These are phyloP conservation scores for Thelonectria discophora DNA, from an alignment of 2,329 filamentous ascomycete species.

Conservation along the genomic window DNA sequence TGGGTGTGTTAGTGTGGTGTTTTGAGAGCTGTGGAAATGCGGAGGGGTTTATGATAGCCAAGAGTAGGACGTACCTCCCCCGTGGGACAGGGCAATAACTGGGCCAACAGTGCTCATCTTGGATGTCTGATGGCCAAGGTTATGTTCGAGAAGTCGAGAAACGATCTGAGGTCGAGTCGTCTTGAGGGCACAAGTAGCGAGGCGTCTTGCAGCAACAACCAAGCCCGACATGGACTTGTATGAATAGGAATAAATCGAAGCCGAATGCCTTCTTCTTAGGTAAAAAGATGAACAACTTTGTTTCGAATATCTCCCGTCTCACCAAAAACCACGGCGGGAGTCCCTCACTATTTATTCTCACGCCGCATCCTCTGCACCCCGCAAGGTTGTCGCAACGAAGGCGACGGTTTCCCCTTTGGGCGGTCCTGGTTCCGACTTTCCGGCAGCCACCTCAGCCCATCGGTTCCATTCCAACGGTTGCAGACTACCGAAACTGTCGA, in stretches of 20 bases:
- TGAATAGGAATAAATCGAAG: background rate
- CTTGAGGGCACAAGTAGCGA: conserved; percentile 5
- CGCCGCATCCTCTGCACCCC: too few relatives aligned
- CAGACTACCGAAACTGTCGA: too few relatives aligned
- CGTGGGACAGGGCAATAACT: conserved; percentile 60
- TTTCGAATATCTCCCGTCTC: background rate
- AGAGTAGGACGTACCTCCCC: conserved; percentile 51
- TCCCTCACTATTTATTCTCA: conserved; percentile 22
- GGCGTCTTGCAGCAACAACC: conserved; percentile 12
- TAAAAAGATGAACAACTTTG: background rate
- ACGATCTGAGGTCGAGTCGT: background rate
- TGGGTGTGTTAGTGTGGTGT: conserved; percentile 27
- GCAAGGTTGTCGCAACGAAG: conserved; percentile 7
- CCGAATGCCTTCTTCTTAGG: background rate
- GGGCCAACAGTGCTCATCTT: conserved; percentile 54
- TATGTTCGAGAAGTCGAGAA: conserved; percentile 1
- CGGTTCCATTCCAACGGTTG: conserved; percentile 7
- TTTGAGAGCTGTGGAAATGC: conserved; percentile 6
- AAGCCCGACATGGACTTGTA: conserved; percentile 29
- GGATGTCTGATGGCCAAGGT: conserved; percentile 16
- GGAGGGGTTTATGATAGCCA: too few relatives aligned
- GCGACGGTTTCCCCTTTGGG: conserved; percentile 8
- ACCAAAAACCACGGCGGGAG: conserved; percentile 1
- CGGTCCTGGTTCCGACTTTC: conserved; percentile 22
- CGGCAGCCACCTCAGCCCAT: conserved; percentile 9